These are phyloP conservation scores for Penicillium sp. DNA, from an alignment of 2,329 filamentous ascomycete species.

Conservation along the genomic window DNA sequence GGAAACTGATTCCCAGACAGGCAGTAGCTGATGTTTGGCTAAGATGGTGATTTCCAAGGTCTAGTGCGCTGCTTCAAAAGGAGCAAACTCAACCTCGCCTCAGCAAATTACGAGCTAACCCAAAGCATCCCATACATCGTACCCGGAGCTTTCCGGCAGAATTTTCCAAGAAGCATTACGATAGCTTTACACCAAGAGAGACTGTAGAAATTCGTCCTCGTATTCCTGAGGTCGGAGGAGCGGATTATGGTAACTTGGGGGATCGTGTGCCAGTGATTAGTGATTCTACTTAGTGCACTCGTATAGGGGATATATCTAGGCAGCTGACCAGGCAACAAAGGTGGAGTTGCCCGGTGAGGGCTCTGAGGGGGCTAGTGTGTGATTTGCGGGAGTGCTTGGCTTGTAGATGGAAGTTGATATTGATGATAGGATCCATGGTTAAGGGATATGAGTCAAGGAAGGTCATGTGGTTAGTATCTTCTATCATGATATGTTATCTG, in stretches of 20 bases:
- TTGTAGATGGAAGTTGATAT: not conserved
- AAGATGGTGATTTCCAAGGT: too few relatives aligned
- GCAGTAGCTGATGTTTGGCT: too few relatives aligned
- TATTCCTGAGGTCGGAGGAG: constrained; percentile 55
- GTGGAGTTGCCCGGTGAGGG: constrained; percentile 3
- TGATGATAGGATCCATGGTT: not conserved
- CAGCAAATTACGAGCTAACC: constrained; percentile 58
- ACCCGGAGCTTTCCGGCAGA: too few relatives aligned
- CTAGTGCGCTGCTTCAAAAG: constrained; percentile 31
- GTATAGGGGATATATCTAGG: not conserved
- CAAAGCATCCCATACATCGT: constrained; percentile 48
- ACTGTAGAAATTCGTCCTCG: constrained; percentile 60
- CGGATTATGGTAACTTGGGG: constrained; percentile 64
- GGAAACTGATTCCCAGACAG: too few relatives aligned
- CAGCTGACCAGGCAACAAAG: constrained; percentile 19
- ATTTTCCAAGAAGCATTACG: too few relatives aligned
- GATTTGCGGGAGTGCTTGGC: constrained; percentile 16
- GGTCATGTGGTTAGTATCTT: not conserved
- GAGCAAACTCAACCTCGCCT: constrained; percentile 69
- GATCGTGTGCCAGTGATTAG: constrained; percentile 60
- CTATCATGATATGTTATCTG: not conserved
- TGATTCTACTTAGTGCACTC: not conserved
- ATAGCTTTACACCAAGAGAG: constrained; percentile 61
- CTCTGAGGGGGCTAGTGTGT: constrained; percentile 17
- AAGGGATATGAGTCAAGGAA: not conserved